A percentile compares a stretch with the other conserved stretches of the same genome.
Evolutionary conservation across 345 rosid species (phyloP).

Genomic region (Eucalyptus marginata): DNA sequence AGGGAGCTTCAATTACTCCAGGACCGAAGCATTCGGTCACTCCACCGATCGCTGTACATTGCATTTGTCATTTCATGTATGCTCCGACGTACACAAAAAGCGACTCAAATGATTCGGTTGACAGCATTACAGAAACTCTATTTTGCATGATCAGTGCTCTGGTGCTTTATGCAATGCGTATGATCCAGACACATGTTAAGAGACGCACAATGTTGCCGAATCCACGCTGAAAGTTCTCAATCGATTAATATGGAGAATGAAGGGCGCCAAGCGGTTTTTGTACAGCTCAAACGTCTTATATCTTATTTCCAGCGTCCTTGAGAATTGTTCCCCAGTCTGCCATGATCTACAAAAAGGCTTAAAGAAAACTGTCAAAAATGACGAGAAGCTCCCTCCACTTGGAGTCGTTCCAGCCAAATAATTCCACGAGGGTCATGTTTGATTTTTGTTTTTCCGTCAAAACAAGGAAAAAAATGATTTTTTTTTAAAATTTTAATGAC

Average conservation of each 20-base stretch:
- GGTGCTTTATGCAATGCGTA: neutral
- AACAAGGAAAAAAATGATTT: neutral
- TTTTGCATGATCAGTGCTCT: neutral
- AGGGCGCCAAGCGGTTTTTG: neutral
- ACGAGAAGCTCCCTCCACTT: neutral
- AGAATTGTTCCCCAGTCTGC: neutral
- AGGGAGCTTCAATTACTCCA: neutral
- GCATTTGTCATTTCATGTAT: neutral
- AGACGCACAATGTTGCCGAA: neutral
- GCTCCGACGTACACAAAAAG: neutral
- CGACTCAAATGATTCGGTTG: neutral
- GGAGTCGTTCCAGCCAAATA: neutral
- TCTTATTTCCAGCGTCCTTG: neutral
- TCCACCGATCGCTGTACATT: neutral
- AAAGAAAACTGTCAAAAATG: neutral
- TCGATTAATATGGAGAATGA: neutral
- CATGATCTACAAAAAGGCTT: neutral
- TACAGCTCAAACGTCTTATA: constrained; percentile 16
- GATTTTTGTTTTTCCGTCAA: neutral
- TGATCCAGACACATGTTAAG: neutral
- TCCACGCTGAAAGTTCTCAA: neutral
- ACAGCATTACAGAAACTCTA: neutral
- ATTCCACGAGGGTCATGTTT: neutral
- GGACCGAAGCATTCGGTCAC: neutral
- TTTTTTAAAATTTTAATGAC: too few species aligned